Base-by-base conservation (phyloP, 2,329 filamentous ascomycete genomes). In the Epichloe brachyelytri region DNA sequence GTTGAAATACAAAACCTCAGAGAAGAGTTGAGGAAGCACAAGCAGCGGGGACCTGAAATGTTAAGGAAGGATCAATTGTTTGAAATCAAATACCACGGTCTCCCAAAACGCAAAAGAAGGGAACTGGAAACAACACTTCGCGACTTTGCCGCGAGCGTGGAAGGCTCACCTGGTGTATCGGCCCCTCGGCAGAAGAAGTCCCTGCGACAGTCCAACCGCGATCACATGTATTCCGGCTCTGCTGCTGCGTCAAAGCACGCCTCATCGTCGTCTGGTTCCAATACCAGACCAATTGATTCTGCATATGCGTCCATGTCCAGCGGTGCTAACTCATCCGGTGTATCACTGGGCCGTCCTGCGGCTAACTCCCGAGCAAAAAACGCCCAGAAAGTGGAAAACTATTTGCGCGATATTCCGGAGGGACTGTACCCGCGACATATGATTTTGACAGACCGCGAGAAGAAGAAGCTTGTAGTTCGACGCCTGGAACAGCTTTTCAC, bases 401-500 rank as follows among this genome's bases (percentile, higher is more conserved):
- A 87, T 56, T 68, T 89, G 2, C 76, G 82, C 46, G 83, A 88
- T 47, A 88, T 89, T 5, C 85, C 85, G 0, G 76, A 81, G 55
- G 82, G 83, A 0, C 62, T 89, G 0, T 72, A 87, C 38, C 83
- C 85, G 0, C 76, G 77, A 11, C 73, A 77, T 43, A 70, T 75
- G 22, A 63, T 71, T 0, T 79, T 89, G 77, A 81, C 82, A 0
- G 86, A 91, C 14, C 82, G 79, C 56, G 77, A 85, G 5, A 88
- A 80, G 69, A 88, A 87, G 70, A 88, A 83, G 61, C 62, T 89
- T 19, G 83, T 91, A 0, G 88, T 91, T 2, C 77, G 80, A 50
- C 77, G 86, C 2, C 65, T 94, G 5, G 88, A 94, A 60, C 85
- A 90, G 55, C 74, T 94, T 1, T 94, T 93, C 55, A 88, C 86